phyloP scores from a whole-genome alignment of 345 rosid genomes.

The Clausena lansium region DNA sequence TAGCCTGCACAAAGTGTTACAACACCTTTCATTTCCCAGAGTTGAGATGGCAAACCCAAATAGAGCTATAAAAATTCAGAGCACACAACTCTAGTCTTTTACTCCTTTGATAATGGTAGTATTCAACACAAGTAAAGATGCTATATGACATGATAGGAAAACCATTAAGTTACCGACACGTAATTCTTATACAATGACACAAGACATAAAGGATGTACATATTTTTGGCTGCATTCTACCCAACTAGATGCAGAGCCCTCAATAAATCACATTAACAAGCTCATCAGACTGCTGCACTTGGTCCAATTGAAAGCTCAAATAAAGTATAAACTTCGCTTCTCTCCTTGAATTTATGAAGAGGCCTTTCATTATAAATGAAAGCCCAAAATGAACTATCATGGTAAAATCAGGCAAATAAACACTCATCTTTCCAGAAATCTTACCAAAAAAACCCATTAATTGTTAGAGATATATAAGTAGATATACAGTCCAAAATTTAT shows the following conservation, averaged over 20 bases:
- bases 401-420: no score
- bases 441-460: neutral
- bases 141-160: neutral
- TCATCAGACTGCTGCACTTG: neutral
- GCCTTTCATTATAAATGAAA: neutral
- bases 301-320: constrained; percentile 6
- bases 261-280: neutral
- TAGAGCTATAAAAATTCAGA: neutral
- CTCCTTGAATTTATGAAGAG: neutral
- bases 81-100: neutral
- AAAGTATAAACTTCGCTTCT: neutral
- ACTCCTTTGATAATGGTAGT: neutral
- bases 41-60: constrained; percentile 5
- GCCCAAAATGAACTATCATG: neutral
- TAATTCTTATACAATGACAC: neutral
- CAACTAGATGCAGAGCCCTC: neutral
- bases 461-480: neutral
- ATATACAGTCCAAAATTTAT: neutral
- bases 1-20: constrained; percentile 46
- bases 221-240: neutral
- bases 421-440: neutral
- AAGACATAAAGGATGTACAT: neutral
- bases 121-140: neutral
- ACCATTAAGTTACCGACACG: neutral
- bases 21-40: constrained; percentile 1